Conservation (phyloP, 1,284 basidiomycete genomes). For the Moesziomyces globuligerus region DNA sequence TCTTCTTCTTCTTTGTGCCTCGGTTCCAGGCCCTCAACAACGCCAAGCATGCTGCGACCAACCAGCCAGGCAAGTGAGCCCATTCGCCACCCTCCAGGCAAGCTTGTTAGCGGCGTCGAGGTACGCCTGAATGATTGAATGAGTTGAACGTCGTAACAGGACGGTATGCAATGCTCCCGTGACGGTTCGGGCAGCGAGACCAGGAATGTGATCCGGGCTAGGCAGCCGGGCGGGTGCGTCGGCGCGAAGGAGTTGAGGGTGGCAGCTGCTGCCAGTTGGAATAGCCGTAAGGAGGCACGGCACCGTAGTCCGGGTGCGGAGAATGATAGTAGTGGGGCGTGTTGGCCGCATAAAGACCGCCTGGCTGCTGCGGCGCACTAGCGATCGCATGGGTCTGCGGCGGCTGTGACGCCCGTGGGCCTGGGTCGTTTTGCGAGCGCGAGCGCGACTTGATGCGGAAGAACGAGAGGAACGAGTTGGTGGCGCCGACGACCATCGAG, state of each 20-base stretch:
- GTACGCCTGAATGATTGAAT: no score
- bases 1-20: background rate
- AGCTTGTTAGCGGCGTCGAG: no score
- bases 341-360: slow-evolving; percentile 11
- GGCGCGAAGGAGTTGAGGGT: slow-evolving; percentile 28
- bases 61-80: slow-evolving; percentile 32
- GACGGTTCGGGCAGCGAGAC: background rate
- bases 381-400: slow-evolving; percentile 2
- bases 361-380: background rate
- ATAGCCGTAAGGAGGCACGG: slow-evolving; percentile 17
- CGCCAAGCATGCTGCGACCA: slow-evolving; percentile 35
- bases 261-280: slow-evolving; percentile 31
- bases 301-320: slow-evolving; percentile 14
- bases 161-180: no score
- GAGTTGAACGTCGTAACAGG: no score
- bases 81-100: background rate
- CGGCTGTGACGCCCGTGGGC: slow-evolving; percentile 8
- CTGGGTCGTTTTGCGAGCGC: slow-evolving; percentile 6
- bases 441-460: slow-evolving; percentile 55
- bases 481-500: slow-evolving; percentile 61
- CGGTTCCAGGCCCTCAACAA: slow-evolving; percentile 29
- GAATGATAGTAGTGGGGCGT: slow-evolving; percentile 20
- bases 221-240: slow-evolving; percentile 11
- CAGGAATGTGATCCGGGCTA: background rate
- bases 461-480: slow-evolving; percentile 63